Percentiles rank a stretch among this genome's conserved stretches.
These are phyloP conservation scores for Phaeosphaeriaceae sp. DNA, from an alignment of 2,329 filamentous ascomycete genomes.

Conservation along the genomic window DNA sequence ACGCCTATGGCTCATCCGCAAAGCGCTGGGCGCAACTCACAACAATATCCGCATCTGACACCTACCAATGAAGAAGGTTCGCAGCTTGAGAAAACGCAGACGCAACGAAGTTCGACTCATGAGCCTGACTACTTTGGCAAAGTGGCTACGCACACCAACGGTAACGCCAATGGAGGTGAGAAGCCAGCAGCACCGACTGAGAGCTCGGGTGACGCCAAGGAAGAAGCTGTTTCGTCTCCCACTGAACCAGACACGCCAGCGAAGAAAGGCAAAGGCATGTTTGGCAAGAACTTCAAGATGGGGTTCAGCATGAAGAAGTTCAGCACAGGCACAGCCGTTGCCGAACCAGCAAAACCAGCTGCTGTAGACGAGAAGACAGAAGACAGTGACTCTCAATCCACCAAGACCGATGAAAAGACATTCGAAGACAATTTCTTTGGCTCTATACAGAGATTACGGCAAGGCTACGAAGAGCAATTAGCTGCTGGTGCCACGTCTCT, in stretches of 20 bases:
- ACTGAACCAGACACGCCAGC: conserved; percentile 46
- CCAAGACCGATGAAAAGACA: conserved; percentile 70
- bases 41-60: conserved; percentile 45
- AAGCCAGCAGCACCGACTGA: conserved; percentile 36
- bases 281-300: conserved; percentile 79
- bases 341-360: conserved; percentile 72
- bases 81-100: conserved; percentile 61
- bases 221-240: conserved; percentile 48
- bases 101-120: conserved; percentile 61
- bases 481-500: conserved; percentile 59
- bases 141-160: conserved; percentile 26
- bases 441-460: conserved; percentile 73
- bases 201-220: conserved; percentile 32
- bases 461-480: conserved; percentile 74
- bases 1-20: conserved; percentile 63
- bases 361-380: conserved; percentile 76
- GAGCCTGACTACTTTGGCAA: conserved; percentile 77
- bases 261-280: conserved; percentile 68
- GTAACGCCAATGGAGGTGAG: conserved; percentile 27
- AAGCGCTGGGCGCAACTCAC: conserved; percentile 44
- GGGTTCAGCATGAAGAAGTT: conserved; percentile 83
- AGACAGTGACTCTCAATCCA: conserved; percentile 65
- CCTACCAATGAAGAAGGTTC: conserved; percentile 53
- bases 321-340: conserved; percentile 64
- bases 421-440: conserved; percentile 79